Evolutionary conservation across 257 asterid species (phyloP).

Genomic region (Thymus mandschuricus): DNA sequence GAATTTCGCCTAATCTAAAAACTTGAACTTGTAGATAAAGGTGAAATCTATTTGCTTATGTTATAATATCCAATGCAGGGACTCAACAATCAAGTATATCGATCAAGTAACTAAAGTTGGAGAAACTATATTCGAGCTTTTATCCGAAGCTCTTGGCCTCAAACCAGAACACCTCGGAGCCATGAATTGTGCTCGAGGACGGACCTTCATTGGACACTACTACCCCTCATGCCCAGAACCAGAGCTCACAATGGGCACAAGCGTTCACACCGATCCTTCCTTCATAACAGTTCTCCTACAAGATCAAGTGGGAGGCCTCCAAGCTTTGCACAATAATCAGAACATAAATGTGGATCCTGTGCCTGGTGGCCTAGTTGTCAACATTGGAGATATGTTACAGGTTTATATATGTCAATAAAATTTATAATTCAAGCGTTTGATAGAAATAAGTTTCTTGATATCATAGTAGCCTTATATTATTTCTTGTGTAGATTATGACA

Average conservation of each 20-base stretch:
- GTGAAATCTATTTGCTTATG: too few species aligned
- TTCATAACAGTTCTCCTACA: constrained; percentile 65
- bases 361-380: constrained; percentile 55
- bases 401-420: constrained; percentile 32
- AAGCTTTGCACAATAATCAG: constrained; percentile 51
- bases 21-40: too few species aligned
- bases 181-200: constrained; percentile 46
- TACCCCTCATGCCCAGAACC: constrained; percentile 80
- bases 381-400: constrained; percentile 83
- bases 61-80: too few species aligned
- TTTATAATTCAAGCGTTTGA: background rate
- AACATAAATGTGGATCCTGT: constrained; percentile 54
- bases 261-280: constrained; percentile 67
- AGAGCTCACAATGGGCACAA: constrained; percentile 63
- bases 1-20: too few species aligned
- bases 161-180: constrained; percentile 40
- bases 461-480: too few species aligned
- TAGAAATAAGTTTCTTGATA: background rate
- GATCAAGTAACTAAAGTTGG: constrained; percentile 46
- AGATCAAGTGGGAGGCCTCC: constrained; percentile 74
- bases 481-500: constrained; percentile 48
- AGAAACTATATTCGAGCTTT: constrained; percentile 44
- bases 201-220: constrained; percentile 55
- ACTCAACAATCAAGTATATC: constrained; percentile 44
- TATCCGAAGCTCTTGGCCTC: constrained; percentile 82